Base-by-base conservation (phyloP, 192 early-diverging fungal species). In the Dimargaris verticillata region DNA sequence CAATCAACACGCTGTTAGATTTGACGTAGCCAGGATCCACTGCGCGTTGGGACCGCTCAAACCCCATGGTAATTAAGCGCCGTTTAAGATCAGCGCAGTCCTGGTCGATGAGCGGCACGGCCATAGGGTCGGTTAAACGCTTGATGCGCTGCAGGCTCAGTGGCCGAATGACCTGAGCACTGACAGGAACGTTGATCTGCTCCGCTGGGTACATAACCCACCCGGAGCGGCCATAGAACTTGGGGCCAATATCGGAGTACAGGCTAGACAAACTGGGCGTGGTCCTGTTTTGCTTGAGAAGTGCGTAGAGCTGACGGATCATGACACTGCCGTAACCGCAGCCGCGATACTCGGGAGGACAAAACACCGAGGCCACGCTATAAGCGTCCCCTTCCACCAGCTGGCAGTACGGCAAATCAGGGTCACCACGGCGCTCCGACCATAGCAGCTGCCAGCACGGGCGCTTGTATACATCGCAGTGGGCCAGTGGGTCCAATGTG, bases 201-300 rank as follows among this genome's bases (percentile, higher is more conserved):
- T 38, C 18, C 2, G 28, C 29, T 33, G 29, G 28, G 28, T 62
- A 51, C 0, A 29, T 38, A 13, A 33, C 15, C 61, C 61, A 62
- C 28, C 61, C 61, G 3, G 6, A 10, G 2, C 61, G 5, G 18
- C 47, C 61, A 17, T 62, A 62, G 49, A 62, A 62, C 5, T 48
- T 33, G 26, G 61, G 46, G 12, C 61, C 61, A 22, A 62, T 38
- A 29, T 62, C 61, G 28, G 61, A 62, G 49, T 62, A 62, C 25
- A 62, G 48, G 17, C 15, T 62, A 9, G 61, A 62, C 26, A 28
- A 24, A 2, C 13, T 13, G 11, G 5, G 9, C 12, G 13, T 38
- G 38, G 55, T 25, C 41, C 41, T 29, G 22, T 22, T 48, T 10
- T 18, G 13, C 5, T n/a, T 7, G 3, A 58, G 15, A 22, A 42